These are phyloP conservation scores for Populus davidiana DNA, from an alignment of 345 rosid genomes.

Conservation along the genomic window DNA sequence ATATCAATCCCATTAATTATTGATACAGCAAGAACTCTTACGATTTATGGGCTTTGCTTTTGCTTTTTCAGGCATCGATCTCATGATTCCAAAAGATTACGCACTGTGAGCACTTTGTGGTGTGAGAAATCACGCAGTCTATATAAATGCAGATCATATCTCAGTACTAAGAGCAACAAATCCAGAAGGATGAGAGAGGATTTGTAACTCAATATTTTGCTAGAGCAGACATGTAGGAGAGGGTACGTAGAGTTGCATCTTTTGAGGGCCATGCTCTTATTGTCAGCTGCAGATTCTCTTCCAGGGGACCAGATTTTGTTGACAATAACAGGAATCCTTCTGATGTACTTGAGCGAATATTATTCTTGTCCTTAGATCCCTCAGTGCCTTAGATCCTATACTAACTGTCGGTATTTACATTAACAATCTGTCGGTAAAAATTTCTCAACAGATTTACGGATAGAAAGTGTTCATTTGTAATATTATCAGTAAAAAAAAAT, in stretches of 20 bases:
- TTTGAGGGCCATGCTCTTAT: slow-evolving; percentile 49
- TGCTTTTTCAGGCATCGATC: slow-evolving; percentile 42
- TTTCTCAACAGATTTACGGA: no score
- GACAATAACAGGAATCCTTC: slow-evolving; percentile 41
- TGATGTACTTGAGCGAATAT: slow-evolving; percentile 78
- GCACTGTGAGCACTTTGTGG: background rate
- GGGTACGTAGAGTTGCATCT: slow-evolving; percentile 50
- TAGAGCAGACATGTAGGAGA: slow-evolving; percentile 50
- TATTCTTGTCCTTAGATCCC: slow-evolving; percentile 56
- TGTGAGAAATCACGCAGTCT: background rate
- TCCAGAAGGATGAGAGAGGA: slow-evolving; percentile 40
- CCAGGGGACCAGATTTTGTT: slow-evolving; percentile 69
- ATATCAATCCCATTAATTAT: slow-evolving; percentile 47
- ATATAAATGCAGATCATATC: slow-evolving; percentile 41
- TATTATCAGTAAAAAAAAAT: no score
- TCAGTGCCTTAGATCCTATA: slow-evolving; percentile 60
- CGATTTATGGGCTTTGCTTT: slow-evolving; percentile 60
- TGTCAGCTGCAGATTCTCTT: slow-evolving; percentile 65
- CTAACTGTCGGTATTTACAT: slow-evolving; percentile 9
- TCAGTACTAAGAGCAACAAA: slow-evolving; percentile 59
- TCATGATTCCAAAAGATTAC: slow-evolving; percentile 47
- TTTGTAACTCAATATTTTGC: slow-evolving; percentile 40
- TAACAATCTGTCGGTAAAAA: no score
- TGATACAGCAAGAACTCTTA: slow-evolving; percentile 56
- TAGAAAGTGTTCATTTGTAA: no score